phyloP scores from a whole-genome alignment of 2,329 filamentous ascomycete genomes.

The Dothistroma septosporum region DNA sequence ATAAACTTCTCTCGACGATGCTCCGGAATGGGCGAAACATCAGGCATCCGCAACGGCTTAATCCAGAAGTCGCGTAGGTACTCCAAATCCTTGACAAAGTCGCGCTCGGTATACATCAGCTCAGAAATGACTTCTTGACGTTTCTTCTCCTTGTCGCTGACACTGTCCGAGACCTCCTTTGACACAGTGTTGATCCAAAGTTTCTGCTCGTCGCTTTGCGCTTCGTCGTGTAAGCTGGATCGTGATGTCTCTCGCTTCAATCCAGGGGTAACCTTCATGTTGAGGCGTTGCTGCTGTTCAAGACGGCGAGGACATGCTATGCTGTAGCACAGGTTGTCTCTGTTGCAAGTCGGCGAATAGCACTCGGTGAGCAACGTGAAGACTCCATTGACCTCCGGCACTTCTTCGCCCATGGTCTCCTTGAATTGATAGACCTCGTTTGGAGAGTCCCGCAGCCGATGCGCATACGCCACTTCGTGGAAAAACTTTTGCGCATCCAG shows the following conservation, averaged over 20 bases:
- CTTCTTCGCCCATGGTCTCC: constrained; percentile 83
- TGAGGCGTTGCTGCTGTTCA: constrained; percentile 90
- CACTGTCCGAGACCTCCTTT: constrained; percentile 86
- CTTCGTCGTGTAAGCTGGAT: constrained; percentile 74
- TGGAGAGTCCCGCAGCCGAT: constrained; percentile 87
- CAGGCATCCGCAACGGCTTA: constrained; percentile 74
- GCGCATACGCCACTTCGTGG: constrained; percentile 97
- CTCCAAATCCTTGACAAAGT: constrained; percentile 98
- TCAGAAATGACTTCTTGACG: constrained; percentile 97
- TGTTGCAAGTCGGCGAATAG: constrained; percentile 94
- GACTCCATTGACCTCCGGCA: constrained; percentile 85
- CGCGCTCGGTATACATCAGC: constrained; percentile 95
- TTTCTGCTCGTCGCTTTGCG: constrained; percentile 81
- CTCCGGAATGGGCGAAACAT: constrained; percentile 80
- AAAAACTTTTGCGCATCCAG: constrained; percentile 98
- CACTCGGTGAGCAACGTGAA: constrained; percentile 96
- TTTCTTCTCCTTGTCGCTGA: constrained; percentile 91
- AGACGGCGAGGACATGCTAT: constrained; percentile 91
- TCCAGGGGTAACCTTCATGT: constrained; percentile 87
- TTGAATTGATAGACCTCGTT: constrained; percentile 96
- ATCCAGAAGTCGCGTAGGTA: constrained; percentile 99
- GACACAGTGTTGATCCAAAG: constrained; percentile 99
- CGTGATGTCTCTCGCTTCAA: constrained; percentile 68
- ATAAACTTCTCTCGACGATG: constrained; percentile 86
- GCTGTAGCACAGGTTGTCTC: constrained; percentile 93